These are phyloP conservation scores for Citrus cavaleriei DNA, from an alignment of 345 rosid species.

Conservation along the genomic window DNA sequence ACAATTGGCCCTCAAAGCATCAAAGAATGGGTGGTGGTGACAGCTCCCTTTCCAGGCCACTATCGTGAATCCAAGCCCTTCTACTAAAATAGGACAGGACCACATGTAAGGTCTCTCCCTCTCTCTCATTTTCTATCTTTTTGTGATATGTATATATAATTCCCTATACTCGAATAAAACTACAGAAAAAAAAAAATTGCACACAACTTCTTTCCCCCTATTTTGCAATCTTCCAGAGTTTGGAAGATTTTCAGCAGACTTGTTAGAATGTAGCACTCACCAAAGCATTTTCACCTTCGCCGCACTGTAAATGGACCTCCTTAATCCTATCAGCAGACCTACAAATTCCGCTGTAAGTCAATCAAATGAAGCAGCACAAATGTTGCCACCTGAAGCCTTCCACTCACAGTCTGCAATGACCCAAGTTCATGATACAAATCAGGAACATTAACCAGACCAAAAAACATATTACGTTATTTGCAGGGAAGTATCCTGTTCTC, in stretches of 20 bases:
- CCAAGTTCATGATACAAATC: not conserved
- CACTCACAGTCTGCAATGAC: constrained; percentile 78
- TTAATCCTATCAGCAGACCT: constrained; percentile 79
- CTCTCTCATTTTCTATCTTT: constrained; percentile 18
- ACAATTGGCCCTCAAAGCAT: constrained; percentile 42
- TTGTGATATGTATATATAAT: constrained; percentile 11
- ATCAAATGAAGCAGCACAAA: constrained; percentile 90
- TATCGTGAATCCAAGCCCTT: constrained; percentile 20
- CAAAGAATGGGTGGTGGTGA: constrained; percentile 37
- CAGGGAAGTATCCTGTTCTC: not conserved
- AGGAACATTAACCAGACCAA: not conserved
- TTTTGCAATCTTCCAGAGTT: constrained; percentile 32
- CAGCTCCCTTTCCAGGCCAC: constrained; percentile 11
- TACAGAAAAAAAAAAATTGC: constrained; percentile 18
- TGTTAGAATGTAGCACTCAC: constrained; percentile 73
- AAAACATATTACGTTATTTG: not conserved
- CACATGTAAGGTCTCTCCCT: constrained; percentile 18
- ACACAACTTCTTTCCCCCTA: constrained; percentile 4
- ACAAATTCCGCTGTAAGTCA: constrained; percentile 97
- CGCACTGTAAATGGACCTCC: constrained; percentile 89
- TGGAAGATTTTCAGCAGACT: constrained; percentile 23
- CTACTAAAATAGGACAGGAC: constrained; percentile 28
- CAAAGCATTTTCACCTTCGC: constrained; percentile 86
- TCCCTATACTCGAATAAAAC: constrained; percentile 21
- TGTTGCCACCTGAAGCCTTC: constrained; percentile 99